phyloP scores from a whole-genome alignment of 2,329 filamentous ascomycete genomes.

The Thelonectria olida region DNA sequence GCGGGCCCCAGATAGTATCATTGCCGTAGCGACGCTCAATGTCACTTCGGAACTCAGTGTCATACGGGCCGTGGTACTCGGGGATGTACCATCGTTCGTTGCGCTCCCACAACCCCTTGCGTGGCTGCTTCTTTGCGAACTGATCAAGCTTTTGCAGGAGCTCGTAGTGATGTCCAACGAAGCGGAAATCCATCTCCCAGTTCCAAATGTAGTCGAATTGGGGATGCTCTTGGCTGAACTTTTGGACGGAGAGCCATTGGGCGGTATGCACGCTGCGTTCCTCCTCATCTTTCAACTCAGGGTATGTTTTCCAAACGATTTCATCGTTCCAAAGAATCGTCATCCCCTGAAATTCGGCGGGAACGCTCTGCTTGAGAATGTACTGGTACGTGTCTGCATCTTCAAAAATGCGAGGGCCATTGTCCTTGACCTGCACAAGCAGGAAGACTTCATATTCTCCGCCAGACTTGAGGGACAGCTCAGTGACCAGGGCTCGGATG shows the following conservation, averaged over 20 bases:
- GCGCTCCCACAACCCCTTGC: constrained; percentile 78
- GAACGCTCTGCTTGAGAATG: constrained; percentile 70
- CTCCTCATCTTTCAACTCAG: constrained; percentile 71
- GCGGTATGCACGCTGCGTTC: constrained; percentile 64
- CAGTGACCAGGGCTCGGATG: constrained; percentile 81
- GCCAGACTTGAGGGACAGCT: constrained; percentile 78
- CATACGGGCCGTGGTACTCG: constrained; percentile 71
- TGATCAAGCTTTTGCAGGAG: constrained; percentile 72
- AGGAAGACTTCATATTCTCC: constrained; percentile 85
- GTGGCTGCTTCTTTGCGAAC: constrained; percentile 74
- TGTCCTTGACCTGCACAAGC: constrained; percentile 80
- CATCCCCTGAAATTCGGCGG: constrained; percentile 75
- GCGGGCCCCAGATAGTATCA: constrained; percentile 73
- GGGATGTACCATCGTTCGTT: constrained; percentile 79
- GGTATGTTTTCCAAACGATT: constrained; percentile 81
- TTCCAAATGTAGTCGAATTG: constrained; percentile 88
- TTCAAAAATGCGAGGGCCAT: constrained; percentile 66
- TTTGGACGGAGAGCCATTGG: constrained; percentile 79
- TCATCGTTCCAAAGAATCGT: constrained; percentile 78
- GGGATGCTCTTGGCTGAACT: constrained; percentile 78
- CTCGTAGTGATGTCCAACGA: constrained; percentile 84
- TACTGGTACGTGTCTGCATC: constrained; percentile 66
- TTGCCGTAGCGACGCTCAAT: constrained; percentile 65
- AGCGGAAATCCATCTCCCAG: constrained; percentile 85
- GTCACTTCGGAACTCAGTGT: constrained; percentile 70